Evolutionary conservation across 495 filamentous ascomycete genomes (phyloP).

Genomic region (Venustampulla echinocandica): DNA sequence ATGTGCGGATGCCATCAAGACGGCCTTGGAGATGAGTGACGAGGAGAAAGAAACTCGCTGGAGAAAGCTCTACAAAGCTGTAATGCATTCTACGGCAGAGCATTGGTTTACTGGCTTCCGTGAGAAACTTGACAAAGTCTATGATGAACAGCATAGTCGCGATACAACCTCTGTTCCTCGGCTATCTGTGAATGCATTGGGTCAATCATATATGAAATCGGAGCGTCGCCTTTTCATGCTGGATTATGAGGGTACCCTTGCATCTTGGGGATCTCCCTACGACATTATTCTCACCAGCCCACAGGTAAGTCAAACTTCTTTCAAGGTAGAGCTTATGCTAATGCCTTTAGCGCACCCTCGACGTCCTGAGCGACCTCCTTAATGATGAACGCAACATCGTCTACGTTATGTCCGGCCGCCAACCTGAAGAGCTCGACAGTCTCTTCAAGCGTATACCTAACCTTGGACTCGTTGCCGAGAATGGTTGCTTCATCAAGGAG

Average conservation of each 20-base stretch:
- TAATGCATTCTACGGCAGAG: constrained; percentile 70
- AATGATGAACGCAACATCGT: constrained; percentile 73
- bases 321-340: constrained; percentile 5
- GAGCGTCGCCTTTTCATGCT: constrained; percentile 72
- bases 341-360: constrained; percentile 54
- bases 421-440: constrained; percentile 77
- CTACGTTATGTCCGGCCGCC: constrained; percentile 84
- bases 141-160: constrained; percentile 72
- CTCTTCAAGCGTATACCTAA: constrained; percentile 70
- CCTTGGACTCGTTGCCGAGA: constrained; percentile 83
- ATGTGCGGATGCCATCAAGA: constrained; percentile 73
- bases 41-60: constrained; percentile 68
- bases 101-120: constrained; percentile 74
- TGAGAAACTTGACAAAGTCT: constrained; percentile 57
- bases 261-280: constrained; percentile 69
- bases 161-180: constrained; percentile 80
- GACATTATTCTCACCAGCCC: constrained; percentile 76
- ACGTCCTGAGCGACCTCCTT: constrained; percentile 68
- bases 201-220: constrained; percentile 53
- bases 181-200: constrained; percentile 55
- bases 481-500: constrained; percentile 78
- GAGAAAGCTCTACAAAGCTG: constrained; percentile 60
- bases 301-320: constrained; percentile 36
- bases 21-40: constrained; percentile 65
- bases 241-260: constrained; percentile 87